Base-by-base conservation (phyloP, 331 rosid species). In the Dryas integrifolia region DNA sequence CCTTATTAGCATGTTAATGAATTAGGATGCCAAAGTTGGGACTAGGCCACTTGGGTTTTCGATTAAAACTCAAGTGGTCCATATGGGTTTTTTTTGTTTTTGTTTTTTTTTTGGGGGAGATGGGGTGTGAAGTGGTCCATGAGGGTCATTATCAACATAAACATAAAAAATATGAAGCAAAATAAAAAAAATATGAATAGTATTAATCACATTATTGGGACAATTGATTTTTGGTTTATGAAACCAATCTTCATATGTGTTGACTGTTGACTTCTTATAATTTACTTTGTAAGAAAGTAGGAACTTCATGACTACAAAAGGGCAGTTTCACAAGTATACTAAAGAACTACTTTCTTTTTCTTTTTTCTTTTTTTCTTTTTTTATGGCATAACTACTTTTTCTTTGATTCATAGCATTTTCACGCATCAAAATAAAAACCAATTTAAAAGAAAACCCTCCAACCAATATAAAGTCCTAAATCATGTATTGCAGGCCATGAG, bases 31-130 rank as follows among this genome's bases (percentile, higher is more conserved):
- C 16, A 38, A 67, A 49, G 8, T 15, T 60, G 24, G 66, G 24
- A 30, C 2, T 30, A 1, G 35, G 35, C 35, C 35, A 30, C 9
- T 60, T 38, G 58, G 18, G 2, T 45, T 64, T 66, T 48, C 45
- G 26, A 35, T n/a, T 2, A 38, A 50, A 50, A 68, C 3, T 8
- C 49, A 52, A 69, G 40, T 69, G 63, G 73, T 40, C 73, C 50
- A 40, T 39, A 13, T 9, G 4, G 39, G 24, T 0, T 40, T 57
- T 61, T 61, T 40, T 1, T 0, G 61, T 57, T 61, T 61, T 40
- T 1, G 40, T 39, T 39, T 41, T 61, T 12, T 40, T 48, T 61
- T 39, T 18, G 21, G 21, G 67, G 47, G 47, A 47, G 62, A 3
- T 51, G 61, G 12, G 10, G 55, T 38, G 10, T 9, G 63, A 39